These are phyloP conservation scores for Panicum hallii DNA, from an alignment of 202 grass and related monocot species.

Conservation along the genomic window DNA sequence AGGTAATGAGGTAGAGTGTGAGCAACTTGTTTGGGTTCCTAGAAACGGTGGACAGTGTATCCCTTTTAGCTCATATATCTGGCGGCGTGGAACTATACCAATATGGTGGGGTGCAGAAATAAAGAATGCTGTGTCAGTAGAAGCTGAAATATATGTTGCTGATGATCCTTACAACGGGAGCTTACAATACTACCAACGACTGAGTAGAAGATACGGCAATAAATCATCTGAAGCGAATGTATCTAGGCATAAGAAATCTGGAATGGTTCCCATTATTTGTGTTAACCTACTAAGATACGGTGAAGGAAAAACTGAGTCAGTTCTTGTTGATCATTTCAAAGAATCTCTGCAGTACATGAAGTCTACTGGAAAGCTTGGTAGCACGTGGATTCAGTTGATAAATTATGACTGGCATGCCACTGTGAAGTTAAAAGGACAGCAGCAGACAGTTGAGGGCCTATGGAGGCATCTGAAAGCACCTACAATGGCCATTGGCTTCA, in stretches of 20 bases:
- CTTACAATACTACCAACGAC: conserved; percentile 80
- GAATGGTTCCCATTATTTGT: conserved; percentile 81
- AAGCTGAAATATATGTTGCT: conserved; percentile 97
- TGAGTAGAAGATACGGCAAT: conserved; percentile 80
- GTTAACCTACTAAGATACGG: conserved; percentile 90
- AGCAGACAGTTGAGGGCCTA: conserved; percentile 82
- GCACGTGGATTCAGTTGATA: conserved; percentile 93
- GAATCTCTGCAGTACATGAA: conserved; percentile 72
- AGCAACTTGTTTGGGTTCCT: conserved; percentile 90
- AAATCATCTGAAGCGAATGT: conserved; percentile 65
- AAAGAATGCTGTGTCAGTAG: conserved; percentile 68
- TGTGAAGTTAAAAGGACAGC: conserved; percentile 86
- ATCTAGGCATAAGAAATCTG: conserved; percentile 73
- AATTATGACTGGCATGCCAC: conserved; percentile 98
- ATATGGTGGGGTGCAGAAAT: conserved; percentile 98
- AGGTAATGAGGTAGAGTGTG: conserved; percentile 98
- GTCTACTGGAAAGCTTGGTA: conserved; percentile 72
- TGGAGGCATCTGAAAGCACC: conserved; percentile 89
- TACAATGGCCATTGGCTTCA: conserved; percentile 91
- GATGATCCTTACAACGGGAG: conserved; percentile 90
- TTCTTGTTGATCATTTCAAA: conserved; percentile 92
- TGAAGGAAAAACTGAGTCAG: conserved; percentile 85
- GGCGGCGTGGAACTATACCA: conserved; percentile 96
- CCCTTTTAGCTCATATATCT: conserved; percentile 89
- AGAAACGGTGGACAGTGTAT: conserved; percentile 48